These are phyloP conservation scores for Penstemon eatonii DNA, from an alignment of 257 asterid species.

Conservation along the genomic window DNA sequence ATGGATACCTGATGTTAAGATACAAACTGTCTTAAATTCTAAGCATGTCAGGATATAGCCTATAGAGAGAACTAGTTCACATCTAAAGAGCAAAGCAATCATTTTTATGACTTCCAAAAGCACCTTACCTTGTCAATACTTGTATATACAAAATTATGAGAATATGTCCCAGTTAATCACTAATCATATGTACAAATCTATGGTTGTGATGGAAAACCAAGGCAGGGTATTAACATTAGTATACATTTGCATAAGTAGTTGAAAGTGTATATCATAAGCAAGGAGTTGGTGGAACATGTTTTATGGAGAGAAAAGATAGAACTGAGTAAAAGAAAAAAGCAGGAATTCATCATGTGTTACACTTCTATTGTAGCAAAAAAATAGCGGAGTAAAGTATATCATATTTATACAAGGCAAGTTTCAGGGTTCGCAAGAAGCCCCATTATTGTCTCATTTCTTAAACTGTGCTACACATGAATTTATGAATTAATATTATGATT, in stretches of 20 bases:
- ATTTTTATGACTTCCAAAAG: conserved; percentile 15
- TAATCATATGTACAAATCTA: conserved; percentile 17
- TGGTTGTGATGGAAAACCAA: not conserved
- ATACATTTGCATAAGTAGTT: not conserved
- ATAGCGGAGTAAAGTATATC: conserved; percentile 7
- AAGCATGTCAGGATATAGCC: conserved; percentile 11
- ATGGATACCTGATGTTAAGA: conserved; percentile 4
- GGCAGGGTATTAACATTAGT: conserved; percentile 1
- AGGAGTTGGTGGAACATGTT: not conserved
- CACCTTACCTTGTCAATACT: conserved; percentile 1
- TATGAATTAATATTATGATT: conserved; percentile 8
- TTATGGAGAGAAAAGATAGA: conserved; percentile 1
- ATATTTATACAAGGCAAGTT: conserved; percentile 7
- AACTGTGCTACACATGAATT: not conserved
- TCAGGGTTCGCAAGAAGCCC: conserved; percentile 5
- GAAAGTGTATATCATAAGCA: conserved; percentile 24
- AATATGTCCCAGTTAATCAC: conserved; percentile 19
- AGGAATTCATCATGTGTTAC: not conserved
- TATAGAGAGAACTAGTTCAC: conserved; percentile 5
- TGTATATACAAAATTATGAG: not conserved
- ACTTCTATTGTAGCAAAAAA: not conserved
- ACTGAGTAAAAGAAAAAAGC: not conserved
- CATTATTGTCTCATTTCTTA: conserved; percentile 6
- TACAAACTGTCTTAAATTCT: not conserved
- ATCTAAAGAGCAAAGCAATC: conserved; percentile 1